phyloP scores from a whole-genome alignment of 2,329 filamentous ascomycete species.

The Fusarium pseudonygamai region DNA sequence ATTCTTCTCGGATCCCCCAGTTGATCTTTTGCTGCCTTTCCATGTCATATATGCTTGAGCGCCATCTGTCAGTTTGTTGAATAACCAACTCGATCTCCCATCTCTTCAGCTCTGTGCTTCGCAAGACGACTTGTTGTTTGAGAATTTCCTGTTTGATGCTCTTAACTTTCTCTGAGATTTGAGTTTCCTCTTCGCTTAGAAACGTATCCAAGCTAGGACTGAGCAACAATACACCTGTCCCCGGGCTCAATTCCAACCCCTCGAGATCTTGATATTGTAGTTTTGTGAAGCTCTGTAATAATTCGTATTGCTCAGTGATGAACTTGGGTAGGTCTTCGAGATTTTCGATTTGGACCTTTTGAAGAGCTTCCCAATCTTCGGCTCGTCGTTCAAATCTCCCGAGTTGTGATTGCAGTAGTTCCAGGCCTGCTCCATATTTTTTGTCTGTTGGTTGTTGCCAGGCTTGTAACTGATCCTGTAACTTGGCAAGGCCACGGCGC shows the following conservation, averaged over 20 bases:
- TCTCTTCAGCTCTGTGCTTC: background rate
- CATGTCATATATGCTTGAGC: background rate
- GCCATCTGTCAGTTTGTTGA: background rate
- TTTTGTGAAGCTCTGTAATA: background rate
- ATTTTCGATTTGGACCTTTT: background rate
- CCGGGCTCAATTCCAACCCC: background rate
- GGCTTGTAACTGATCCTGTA: background rate
- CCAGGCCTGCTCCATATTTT: background rate
- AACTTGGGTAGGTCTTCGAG: background rate
- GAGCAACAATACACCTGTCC: background rate
- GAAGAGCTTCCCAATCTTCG: background rate
- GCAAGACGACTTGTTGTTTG: background rate
- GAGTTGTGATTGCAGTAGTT: background rate
- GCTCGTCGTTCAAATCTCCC: background rate
- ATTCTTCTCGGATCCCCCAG: background rate
- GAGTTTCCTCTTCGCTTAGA: background rate
- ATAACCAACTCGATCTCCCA: background rate
- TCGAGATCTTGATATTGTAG: background rate
- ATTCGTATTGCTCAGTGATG: background rate
- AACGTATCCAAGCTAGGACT: background rate
- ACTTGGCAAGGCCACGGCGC: background rate
- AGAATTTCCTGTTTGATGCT: background rate
- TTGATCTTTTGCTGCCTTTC: background rate
- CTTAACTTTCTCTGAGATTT: background rate
- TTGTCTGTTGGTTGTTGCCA: background rate